phyloP scores from a whole-genome alignment of 345 rosid species.

The Sonneratia caseolaris region DNA sequence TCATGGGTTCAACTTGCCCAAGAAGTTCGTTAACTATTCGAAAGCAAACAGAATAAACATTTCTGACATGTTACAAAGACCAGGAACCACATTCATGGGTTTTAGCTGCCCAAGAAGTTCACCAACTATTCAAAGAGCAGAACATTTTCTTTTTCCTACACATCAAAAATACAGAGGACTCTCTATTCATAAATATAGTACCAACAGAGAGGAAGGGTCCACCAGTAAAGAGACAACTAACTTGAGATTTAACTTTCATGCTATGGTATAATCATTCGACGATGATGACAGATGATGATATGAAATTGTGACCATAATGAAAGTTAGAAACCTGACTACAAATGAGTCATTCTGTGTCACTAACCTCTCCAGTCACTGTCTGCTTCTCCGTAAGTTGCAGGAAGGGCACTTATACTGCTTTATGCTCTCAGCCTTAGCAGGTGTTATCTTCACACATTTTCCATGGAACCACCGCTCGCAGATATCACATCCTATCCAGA shows the following conservation, averaged over 20 bases:
- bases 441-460: conserved; percentile 80
- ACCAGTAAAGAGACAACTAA: background rate
- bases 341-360: conserved; percentile 1
- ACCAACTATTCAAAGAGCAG: background rate
- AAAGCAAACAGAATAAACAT: no score
- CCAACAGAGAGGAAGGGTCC: background rate
- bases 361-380: conserved; percentile 22
- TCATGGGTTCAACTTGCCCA: background rate
- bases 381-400: conserved; percentile 60
- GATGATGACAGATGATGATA: background rate
- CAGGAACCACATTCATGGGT: no score
- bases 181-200: background rate
- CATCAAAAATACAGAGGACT: background rate
- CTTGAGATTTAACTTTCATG: background rate
- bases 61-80: no score
- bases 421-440: conserved; percentile 72
- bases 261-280: background rate
- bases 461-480: conserved; percentile 93
- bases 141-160: conserved; percentile 1
- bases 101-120: no score
- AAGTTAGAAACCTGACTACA: background rate
- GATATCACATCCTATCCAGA: conserved; percentile 83
- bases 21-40: background rate
- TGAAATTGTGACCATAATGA: background rate
- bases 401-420: conserved; percentile 86